These are phyloP conservation scores for Aspergillus caelatus DNA, from an alignment of 2,329 filamentous ascomycete genomes.

Conservation along the genomic window DNA sequence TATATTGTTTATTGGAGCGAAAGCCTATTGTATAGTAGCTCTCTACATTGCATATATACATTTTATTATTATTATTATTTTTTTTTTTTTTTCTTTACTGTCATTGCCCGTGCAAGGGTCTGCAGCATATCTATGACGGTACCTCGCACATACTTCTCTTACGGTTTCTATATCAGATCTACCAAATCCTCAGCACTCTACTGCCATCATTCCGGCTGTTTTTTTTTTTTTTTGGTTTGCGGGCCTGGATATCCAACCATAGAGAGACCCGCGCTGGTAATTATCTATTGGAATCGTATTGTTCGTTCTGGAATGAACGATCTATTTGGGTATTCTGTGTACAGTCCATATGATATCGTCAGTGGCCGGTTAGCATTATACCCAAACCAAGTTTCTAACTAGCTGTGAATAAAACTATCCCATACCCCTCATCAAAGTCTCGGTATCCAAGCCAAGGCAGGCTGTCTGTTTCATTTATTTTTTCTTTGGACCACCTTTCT, in stretches of 20 bases:
- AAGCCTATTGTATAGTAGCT: neutral
- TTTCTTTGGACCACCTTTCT: slow-evolving; percentile 28
- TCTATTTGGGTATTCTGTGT: neutral
- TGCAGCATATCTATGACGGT: too few relatives aligned
- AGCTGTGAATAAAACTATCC: neutral
- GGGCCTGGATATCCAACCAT: neutral
- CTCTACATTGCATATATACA: neutral
- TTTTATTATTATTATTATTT: too few relatives aligned
- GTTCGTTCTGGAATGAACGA: neutral
- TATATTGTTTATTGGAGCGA: neutral
- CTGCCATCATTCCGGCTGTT: too few relatives aligned
- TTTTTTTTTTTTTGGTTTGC: neutral
- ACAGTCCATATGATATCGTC: neutral
- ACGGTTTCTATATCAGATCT: too few relatives aligned
- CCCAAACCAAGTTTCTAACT: neutral
- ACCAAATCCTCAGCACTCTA: too few relatives aligned
- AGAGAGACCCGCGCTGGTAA: neutral
- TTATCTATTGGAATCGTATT: neutral
- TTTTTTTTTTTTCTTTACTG: too few relatives aligned
- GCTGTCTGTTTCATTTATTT: slow-evolving; percentile 14
- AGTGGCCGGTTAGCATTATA: neutral
- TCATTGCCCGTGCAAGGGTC: too few relatives aligned
- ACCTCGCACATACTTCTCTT: too few relatives aligned
- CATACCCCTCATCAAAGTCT: neutral
- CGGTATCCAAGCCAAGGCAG: neutral